Evolutionary conservation across 345 rosid species (phyloP), one percentile per base, ranked within the genome.

Genomic region (Barbarea vulgaris): DNA sequence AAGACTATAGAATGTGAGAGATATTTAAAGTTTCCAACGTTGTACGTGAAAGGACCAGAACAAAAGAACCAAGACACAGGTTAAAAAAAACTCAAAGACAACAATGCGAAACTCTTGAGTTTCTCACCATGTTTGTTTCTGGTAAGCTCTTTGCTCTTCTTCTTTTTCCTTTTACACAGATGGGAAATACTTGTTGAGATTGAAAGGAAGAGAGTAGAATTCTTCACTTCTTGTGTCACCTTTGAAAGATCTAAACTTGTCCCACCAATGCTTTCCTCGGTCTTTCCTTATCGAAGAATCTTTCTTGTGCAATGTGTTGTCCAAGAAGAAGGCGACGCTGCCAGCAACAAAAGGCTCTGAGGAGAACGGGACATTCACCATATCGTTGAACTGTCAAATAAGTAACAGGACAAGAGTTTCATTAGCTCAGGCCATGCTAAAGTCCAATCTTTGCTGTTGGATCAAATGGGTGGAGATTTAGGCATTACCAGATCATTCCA

Each of bases 231-330:
- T 91, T 3, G 86, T 9, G 55, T 95, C 99, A 7, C 87, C 87
- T 77, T 88, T 77, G 88, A 78, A 96, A 11, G 88, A 75, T 78
- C 80, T 63, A 84, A 89, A 96, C 72, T 76, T 96, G 83, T 85
- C 93, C 99, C 99, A 93, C 99, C 99, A 96, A 69, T 90, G 94
- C 85, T 83, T 89, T 28, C 99, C 99, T 67, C 98, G 37, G 86
- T 96, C 99, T 80, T 93, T 96, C 88, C 89, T 87, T 65, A 84
- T 70, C 31, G 75, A 24, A 33, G 68, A 48, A 6, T 84, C 91
- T 74, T 70, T 90, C 71, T 70, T 79, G 75, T 84, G 90, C 79
- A 96, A 54, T 6, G 98, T 93, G 75, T 79, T 88, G 84, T 93
- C 98, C 17, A 93, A 88, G 87, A 96, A 90, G 75, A 74, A 89